Evolutionary conservation across 495 filamentous ascomycete genomes (phyloP).

Genomic region (Penicillium goetzii): DNA sequence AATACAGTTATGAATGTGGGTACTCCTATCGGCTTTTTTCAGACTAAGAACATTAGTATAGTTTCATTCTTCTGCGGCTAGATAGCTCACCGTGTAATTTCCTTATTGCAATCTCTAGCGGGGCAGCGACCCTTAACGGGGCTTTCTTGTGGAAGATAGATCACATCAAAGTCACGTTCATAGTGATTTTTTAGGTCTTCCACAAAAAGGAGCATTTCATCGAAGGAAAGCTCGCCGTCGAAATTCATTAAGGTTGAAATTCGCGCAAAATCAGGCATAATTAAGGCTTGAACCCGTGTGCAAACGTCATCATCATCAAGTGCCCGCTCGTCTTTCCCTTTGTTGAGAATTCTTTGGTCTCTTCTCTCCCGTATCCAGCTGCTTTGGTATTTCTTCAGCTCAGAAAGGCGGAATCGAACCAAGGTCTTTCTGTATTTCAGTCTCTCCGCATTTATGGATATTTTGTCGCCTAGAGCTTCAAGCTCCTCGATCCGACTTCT

Average conservation of each 20-base stretch:
- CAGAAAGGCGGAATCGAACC: conserved; percentile 17
- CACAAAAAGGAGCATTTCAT: conserved; percentile 30
- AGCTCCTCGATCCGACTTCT: conserved; percentile 18
- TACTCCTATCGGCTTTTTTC: not conserved
- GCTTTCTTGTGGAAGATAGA: conserved; percentile 21
- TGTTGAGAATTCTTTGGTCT: conserved; percentile 26
- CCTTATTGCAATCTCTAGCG: conserved; percentile 9
- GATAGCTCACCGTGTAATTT: not conserved
- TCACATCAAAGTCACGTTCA: conserved; percentile 25
- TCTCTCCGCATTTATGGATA: conserved; percentile 17
- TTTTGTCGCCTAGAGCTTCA: conserved; percentile 11
- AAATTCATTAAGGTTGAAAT: conserved; percentile 27
- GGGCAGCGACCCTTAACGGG: conserved; percentile 13
- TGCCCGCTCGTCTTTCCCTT: conserved; percentile 22
- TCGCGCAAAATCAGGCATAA: conserved; percentile 25
- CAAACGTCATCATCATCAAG: conserved; percentile 15
- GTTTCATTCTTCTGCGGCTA: not conserved
- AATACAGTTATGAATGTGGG: not conserved
- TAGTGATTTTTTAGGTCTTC: conserved; percentile 25
- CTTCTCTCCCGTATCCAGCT: conserved; percentile 24
- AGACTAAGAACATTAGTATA: conserved; percentile 1
- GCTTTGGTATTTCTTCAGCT: conserved; percentile 24
- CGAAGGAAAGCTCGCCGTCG: conserved; percentile 24
- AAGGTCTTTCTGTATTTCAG: conserved; percentile 21
- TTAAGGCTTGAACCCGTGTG: conserved; percentile 23